Percentiles rank a stretch among this genome's conserved stretches.
These are phyloP conservation scores for Penicillium fimorum DNA, from an alignment of 495 filamentous ascomycete species.

Conservation along the genomic window DNA sequence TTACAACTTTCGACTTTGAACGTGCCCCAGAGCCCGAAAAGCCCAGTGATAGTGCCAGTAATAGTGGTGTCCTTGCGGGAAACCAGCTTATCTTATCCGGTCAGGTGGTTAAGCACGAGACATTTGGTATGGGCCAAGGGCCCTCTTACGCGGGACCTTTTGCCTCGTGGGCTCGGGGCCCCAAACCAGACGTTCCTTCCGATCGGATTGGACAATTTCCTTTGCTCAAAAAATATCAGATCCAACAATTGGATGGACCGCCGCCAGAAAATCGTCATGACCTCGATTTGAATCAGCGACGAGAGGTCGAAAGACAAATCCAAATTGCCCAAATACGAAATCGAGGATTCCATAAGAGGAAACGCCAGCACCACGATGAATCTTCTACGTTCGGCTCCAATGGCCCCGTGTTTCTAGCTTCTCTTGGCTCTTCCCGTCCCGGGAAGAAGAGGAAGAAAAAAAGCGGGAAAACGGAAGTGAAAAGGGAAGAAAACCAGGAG, in stretches of 20 bases:
- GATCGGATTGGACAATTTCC: constrained; percentile 19
- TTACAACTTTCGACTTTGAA: constrained; percentile 23
- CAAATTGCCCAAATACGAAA: constrained; percentile 33
- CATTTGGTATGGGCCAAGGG: constrained; percentile 48
- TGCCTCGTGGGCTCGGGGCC: constrained; percentile 40
- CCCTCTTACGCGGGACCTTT: constrained; percentile 46
- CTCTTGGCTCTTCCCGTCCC: background rate
- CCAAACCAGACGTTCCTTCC: constrained; percentile 15
- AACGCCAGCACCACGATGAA: background rate
- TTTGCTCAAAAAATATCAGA: constrained; percentile 22
- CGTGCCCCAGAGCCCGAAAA: constrained; percentile 17
- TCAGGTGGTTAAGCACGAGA: constrained; percentile 39
- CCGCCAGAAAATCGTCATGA: constrained; percentile 20
- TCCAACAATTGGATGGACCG: constrained; percentile 33
- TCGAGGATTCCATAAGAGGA: constrained; percentile 6
- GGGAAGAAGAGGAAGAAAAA: background rate
- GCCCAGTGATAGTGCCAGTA: constrained; percentile 26
- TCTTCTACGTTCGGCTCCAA: background rate
- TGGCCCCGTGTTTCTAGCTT: background rate
- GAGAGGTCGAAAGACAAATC: constrained; percentile 22
- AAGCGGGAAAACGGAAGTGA: background rate
- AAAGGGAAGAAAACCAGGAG: background rate
- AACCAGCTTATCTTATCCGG: constrained; percentile 33
- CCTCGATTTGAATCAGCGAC: constrained; percentile 19
- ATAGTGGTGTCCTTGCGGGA: constrained; percentile 26